Evolutionary conservation across 331 rosid species (phyloP), one percentile per base, ranked within the genome.

Genomic region (Malus hybrid): DNA sequence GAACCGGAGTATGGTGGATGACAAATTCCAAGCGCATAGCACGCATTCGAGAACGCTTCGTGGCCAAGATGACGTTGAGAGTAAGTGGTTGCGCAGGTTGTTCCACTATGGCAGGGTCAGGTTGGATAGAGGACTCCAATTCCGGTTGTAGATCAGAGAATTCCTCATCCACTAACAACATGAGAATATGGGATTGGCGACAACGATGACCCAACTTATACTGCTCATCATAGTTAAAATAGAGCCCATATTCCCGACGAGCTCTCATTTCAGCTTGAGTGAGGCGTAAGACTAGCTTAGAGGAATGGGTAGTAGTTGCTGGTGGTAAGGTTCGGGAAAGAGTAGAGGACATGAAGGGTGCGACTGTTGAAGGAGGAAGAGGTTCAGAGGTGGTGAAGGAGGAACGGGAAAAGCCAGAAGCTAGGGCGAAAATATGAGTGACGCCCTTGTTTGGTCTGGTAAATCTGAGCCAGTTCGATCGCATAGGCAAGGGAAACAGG

Each of bases 391-490:
- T 2, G 12, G 44, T 39, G 4, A 1, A 8, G 12, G 11, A 39
- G 11, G 44, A 8, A 39, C 12, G 4, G 0, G 11, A 0, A 8
- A 39, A 1, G 12, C 48, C 2, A 0, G 1, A 39, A 1, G 12
- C 5, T 0, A 0, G 1, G 4, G 14, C 1, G 0, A 10, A 42
- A 42, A 42, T 10, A 0, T 0, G 48, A 42, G 4, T 1, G 14
- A 42, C 1, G 48, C 48, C 48, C 14, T 10, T 42, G 48, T 10
- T 42, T 42, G 5, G 4, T 10, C 48, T 42, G 1, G 4, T 42
- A 42, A 42, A 42, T 42, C 0, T 0, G 0, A 10, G 48, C 14
- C 0, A 42, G 14, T 42, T 42, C 14, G 1, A 42, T 42, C 0
- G 1, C 14, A 42, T 0, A 1, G 2, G 13, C 12, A 1, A 42